Base-by-base conservation (phyloP, 2,329 filamentous ascomycete species). In the Colletotrichum eleusines region DNA sequence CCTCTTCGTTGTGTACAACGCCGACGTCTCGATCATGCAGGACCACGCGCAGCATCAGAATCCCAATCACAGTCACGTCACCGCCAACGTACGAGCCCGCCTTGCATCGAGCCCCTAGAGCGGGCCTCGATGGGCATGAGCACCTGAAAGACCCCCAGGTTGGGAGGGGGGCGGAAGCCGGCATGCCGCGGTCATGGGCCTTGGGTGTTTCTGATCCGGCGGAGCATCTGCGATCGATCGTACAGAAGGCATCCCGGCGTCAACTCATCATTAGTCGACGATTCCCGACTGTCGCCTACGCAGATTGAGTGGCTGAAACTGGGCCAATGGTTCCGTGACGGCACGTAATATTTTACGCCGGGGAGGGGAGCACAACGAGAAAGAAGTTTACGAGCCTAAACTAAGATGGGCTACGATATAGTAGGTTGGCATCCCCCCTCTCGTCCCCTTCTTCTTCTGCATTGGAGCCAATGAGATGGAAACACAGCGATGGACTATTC, bases 301-400 rank as follows among this genome's bases (percentile, higher is more conserved):
- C 3, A 63, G 38, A 71, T 71, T 63, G 55, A 35, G 64, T 71
- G 64, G 69, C 69, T 71, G 69, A 71, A 54, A 71, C 64, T 11
- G 31, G 42, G 14, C 58, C 12, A 55, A 55, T 35, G 7, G 35
- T 8, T 44, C 14, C 28, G 35, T 31, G 4, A 50, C 50, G 18
- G 18, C 16, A 26, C 9, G 33, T 5, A n/a, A 3, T 61, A 40
- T 57, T 38, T 44, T 55, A 5, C n/a, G 33, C 31, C 23, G 26
- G 12, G 20, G 42, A 20, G 7, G 20, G 42, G 48, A 5, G 20
- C 7, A 12, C 4, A 4, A 4, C 16, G 28, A 2, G 16, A 20
- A 14, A 44, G 35, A 59, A 20, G n/a, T 5, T 28, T 44, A 26
- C 38, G 5, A 16, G 42, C 14, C n/a, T n/a, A 33, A 33, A 33